Evolutionary conservation across 2,329 filamentous ascomycete genomes (phyloP).

Genomic region (Geosmithia putterillii): DNA sequence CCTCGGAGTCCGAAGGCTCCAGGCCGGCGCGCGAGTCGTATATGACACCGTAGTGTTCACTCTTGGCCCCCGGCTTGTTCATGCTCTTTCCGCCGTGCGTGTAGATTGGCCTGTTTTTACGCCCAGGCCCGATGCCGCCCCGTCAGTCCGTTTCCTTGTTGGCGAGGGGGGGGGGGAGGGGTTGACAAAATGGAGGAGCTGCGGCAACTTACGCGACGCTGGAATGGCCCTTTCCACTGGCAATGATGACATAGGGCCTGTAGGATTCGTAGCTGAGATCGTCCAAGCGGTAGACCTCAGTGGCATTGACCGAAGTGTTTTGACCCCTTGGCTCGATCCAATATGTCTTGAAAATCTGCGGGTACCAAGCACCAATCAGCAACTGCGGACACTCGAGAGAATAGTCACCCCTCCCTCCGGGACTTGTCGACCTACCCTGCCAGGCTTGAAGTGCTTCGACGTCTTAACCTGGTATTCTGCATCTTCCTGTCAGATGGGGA

Average conservation of each 20-base stretch:
- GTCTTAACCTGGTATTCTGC: conserved; percentile 27
- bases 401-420: not conserved
- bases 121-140: too few species aligned
- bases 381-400: not conserved
- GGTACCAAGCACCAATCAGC: conserved; percentile 1
- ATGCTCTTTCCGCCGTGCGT: conserved; percentile 42
- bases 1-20: conserved; percentile 24
- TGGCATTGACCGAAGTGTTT: conserved; percentile 15
- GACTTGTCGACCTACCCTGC: conserved; percentile 18
- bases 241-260: conserved; percentile 42
- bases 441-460: conserved; percentile 25
- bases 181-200: too few species aligned
- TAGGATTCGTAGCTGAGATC: conserved; percentile 31
- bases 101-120: conserved; percentile 30
- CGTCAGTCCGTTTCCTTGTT: too few species aligned
- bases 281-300: conserved; percentile 13
- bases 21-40: conserved; percentile 22
- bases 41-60: conserved; percentile 41
- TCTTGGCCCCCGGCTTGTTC: conserved; percentile 38
- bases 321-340: conserved; percentile 39
- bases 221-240: conserved; percentile 37
- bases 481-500: not conserved
- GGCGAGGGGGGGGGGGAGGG: too few species aligned
- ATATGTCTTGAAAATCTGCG: conserved; percentile 40
- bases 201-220: conserved; percentile 37